These are phyloP conservation scores for Lupinus albus DNA, from an alignment of 306 rosid species.

Conservation along the genomic window DNA sequence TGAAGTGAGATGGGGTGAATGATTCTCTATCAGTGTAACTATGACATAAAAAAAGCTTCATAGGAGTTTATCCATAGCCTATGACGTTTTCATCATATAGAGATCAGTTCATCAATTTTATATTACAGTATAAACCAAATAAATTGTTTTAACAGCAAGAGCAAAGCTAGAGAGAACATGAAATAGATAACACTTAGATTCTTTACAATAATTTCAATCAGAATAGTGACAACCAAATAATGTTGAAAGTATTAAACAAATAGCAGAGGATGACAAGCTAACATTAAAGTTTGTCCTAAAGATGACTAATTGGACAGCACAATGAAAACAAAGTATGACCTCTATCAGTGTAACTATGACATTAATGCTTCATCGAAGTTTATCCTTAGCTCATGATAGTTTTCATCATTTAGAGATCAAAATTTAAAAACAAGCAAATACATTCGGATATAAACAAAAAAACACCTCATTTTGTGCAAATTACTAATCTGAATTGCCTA, in stretches of 20 bases:
- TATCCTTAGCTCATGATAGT: slow-evolving; percentile 34
- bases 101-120: slow-evolving; percentile 30
- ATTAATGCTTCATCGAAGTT: slow-evolving; percentile 46
- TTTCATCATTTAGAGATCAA: slow-evolving; percentile 58
- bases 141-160: not conserved
- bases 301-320: not conserved
- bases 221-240: not conserved
- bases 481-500: not conserved
- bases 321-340: slow-evolving; percentile 25
- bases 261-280: not conserved
- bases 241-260: not conserved
- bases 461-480: not conserved
- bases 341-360: slow-evolving; percentile 68
- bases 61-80: slow-evolving; percentile 60
- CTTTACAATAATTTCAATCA: not conserved
- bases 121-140: not conserved
- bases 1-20: slow-evolving; percentile 4
- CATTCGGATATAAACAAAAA: not conserved
- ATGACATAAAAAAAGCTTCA: slow-evolving; percentile 60
- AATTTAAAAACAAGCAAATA: not conserved
- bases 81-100: slow-evolving; percentile 55
- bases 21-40: slow-evolving; percentile 73
- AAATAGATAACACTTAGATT: not conserved
- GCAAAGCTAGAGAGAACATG: not conserved
- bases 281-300: not conserved